These are phyloP conservation scores for Epichloe hybrida DNA, from an alignment of 2,329 filamentous ascomycete species.

Conservation along the genomic window DNA sequence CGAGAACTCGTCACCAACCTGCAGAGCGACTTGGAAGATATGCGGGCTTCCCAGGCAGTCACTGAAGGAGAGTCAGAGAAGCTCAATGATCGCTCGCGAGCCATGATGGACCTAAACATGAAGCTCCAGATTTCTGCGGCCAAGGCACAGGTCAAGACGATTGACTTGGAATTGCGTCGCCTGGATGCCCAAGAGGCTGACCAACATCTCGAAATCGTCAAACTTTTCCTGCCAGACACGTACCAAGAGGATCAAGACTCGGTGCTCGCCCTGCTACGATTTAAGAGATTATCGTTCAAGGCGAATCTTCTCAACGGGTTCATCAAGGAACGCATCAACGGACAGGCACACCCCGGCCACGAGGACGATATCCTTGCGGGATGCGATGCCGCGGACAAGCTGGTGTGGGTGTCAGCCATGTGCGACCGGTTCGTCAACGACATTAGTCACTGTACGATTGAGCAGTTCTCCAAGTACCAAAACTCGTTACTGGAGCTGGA, in stretches of 20 bases:
- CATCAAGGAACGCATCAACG: constrained; percentile 63
- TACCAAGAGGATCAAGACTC: constrained; percentile 73
- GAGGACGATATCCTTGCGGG: constrained; percentile 70
- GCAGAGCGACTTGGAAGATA: constrained; percentile 79
- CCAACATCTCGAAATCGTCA: constrained; percentile 79
- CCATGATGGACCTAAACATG: constrained; percentile 94
- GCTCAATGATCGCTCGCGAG: constrained; percentile 72
- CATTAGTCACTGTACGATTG: constrained; percentile 63
- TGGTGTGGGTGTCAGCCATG: constrained; percentile 71
- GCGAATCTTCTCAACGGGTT: constrained; percentile 64
- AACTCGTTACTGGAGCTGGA: constrained; percentile 77
- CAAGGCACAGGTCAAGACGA: constrained; percentile 87
- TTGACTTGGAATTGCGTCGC: constrained; percentile 76
- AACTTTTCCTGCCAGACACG: constrained; percentile 75
- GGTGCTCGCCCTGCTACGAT: constrained; percentile 74
- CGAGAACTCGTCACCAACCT: constrained; percentile 75
- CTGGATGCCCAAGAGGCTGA: constrained; percentile 80
- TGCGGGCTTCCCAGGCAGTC: constrained; percentile 81
- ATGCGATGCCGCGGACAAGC: constrained; percentile 71
- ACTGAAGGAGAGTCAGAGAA: constrained; percentile 89
- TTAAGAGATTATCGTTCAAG: constrained; percentile 83
- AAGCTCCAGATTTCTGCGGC: constrained; percentile 82
- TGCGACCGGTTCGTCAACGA: constrained; percentile 73
- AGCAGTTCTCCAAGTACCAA: constrained; percentile 67
- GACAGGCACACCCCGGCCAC: constrained; percentile 50